phyloP scores from a whole-genome alignment of 2,329 filamentous ascomycete genomes.

The Aspergillus proliferans region DNA sequence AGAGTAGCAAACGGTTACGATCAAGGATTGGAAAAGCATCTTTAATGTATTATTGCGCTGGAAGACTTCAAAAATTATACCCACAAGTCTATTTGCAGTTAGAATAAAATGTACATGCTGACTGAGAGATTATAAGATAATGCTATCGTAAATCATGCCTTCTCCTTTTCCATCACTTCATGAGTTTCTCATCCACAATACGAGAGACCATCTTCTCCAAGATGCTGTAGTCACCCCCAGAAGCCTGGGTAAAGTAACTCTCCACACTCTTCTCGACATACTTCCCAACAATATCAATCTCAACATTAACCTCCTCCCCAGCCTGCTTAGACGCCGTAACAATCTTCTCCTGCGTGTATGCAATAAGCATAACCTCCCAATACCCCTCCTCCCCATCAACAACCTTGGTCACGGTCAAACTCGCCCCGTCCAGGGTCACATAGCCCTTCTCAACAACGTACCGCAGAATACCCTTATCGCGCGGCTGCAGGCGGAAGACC shows the following conservation, averaged over 20 bases:
- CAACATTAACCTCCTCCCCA: constrained; percentile 81
- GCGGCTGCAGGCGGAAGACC: constrained; percentile 75
- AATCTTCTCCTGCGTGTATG: constrained; percentile 90
- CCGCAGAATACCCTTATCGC: constrained; percentile 61
- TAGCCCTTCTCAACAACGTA: constrained; percentile 97
- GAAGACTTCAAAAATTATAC: constrained; percentile 7
- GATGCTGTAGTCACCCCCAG: constrained; percentile 42
- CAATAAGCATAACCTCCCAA: constrained; percentile 94
- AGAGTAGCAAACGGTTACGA: too few species aligned
- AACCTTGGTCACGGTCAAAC: constrained; percentile 83
- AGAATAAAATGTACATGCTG: background rate
- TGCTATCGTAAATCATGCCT: constrained; percentile 2
- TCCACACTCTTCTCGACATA: constrained; percentile 70
- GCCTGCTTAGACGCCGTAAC: constrained; percentile 71
- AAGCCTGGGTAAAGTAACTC: constrained; percentile 58
- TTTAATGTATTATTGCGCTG: background rate
- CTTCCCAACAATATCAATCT: constrained; percentile 77
- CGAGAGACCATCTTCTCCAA: constrained; percentile 67
- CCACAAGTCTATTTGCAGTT: constrained; percentile 2
- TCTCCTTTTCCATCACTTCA: constrained; percentile 20
- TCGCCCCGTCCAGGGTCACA: constrained; percentile 88
- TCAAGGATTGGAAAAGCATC: too few species aligned
- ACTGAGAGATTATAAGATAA: background rate
- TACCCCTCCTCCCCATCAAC: constrained; percentile 73
- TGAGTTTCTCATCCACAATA: constrained; percentile 66